Conservation (phyloP, 2,329 filamentous ascomycete species). For the Macrophomina pseudophaseolina region DNA sequence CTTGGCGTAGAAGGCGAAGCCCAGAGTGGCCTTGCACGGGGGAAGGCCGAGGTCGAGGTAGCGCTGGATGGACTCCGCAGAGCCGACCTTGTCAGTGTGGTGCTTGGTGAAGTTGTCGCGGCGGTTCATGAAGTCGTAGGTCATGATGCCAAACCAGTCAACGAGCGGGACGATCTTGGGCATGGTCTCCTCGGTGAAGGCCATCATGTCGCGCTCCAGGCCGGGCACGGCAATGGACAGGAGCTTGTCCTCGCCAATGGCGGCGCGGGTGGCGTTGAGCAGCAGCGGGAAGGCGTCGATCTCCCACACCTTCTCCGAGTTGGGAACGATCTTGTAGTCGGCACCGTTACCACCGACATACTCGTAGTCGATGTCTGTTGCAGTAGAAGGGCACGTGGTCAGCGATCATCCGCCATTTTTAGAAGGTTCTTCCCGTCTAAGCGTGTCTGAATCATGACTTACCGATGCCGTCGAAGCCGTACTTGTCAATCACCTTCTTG, state of each 20-base stretch:
- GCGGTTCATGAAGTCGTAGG: conserved; percentile 74
- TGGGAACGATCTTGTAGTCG: conserved; percentile 68
- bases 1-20: conserved; percentile 72
- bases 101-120: conserved; percentile 68
- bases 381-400: conserved; percentile 27
- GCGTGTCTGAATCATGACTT: conserved; percentile 31
- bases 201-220: conserved; percentile 68
- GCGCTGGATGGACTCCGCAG: conserved; percentile 60
- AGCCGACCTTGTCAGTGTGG: conserved; percentile 66
- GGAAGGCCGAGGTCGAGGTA: conserved; percentile 65
- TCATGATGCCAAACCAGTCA: conserved; percentile 74
- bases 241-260: conserved; percentile 62
- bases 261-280: conserved; percentile 62
- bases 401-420: neutral
- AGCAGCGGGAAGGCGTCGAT: conserved; percentile 67
- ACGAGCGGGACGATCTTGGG: conserved; percentile 64
- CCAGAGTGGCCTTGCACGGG: conserved; percentile 64
- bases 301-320: conserved; percentile 63
- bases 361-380: conserved; percentile 70
- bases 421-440: neutral
- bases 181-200: conserved; percentile 63
- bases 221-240: conserved; percentile 72
- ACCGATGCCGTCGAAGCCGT: conserved; percentile 70
- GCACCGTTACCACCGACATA: conserved; percentile 68
- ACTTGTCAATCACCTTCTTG: conserved; percentile 63